Evolutionary conservation across 345 rosid species (phyloP), one percentile per base, ranked within the genome.

Genomic region (Melaleuca alternifolia): DNA sequence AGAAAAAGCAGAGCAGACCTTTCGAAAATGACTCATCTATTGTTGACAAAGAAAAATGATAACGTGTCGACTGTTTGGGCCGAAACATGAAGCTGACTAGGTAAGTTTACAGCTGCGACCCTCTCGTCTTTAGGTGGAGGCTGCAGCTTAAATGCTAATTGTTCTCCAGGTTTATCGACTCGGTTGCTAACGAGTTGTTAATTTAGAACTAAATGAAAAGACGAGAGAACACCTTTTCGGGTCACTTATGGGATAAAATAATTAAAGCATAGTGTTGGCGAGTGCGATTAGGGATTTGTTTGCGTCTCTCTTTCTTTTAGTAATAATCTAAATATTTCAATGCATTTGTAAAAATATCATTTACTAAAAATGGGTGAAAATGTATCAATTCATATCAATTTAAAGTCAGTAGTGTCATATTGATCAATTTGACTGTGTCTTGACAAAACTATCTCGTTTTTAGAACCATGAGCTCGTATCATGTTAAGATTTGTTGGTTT

Each of bases 401-500:
- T n/a, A 59, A 51, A 51, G 16, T 12, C 13, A 16, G 3, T 13
- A 11, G 53, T 51, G 53, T 51, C 16, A 1, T 51, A 51, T n/a
- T 0, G 2, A 59, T 59, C 71, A 59, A 59, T 59, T 59, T 59
- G 30, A 7, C 12, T 6, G 71, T 3, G 71, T n/a, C 37, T 59
- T n/a, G 6, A 33, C 7, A 59, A 59, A 9, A 2, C n/a, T n/a
- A n/a, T 59, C 3, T 59, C 9, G 10, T 2, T 59, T n/a, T 59
- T 59, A 59, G 7, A 59, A 59, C 1, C 4, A 3, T 2, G 0
- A 3, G 1, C 33, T 28, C 0, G 6, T 59, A 12, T n/a, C 5
- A 0, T 59, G 1, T 3, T 6, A 59, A n/a, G 20, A n/a, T n/a
- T 59, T n/a, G 33, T 28, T 59, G n/a, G 9, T n/a, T 6, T n/a